Conservation (phyloP, 73 alveolate species). For the Breviolum minutum region DNA sequence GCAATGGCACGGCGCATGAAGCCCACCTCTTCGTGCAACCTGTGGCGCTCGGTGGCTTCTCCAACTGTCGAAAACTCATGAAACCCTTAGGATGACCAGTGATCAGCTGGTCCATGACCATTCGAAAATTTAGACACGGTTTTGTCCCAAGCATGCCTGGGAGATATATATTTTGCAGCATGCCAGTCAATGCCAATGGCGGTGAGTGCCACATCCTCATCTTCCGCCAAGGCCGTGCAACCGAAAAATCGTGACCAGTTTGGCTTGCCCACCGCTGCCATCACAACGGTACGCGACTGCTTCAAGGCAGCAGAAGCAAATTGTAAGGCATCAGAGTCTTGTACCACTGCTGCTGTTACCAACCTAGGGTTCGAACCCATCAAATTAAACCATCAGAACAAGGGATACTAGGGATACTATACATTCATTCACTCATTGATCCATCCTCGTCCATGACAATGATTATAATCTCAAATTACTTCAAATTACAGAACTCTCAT, state of each 20-base stretch:
- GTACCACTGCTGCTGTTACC: constrained; percentile 37
- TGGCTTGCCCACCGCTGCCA: constrained; percentile 29
- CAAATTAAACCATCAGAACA: not conserved
- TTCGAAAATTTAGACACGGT: not conserved
- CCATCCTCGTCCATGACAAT: too few relatives aligned
- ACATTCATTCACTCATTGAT: too few relatives aligned
- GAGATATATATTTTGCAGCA: constrained; percentile 13
- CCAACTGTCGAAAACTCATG: not conserved
- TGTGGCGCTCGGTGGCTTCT: not conserved
- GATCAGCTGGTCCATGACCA: too few relatives aligned
- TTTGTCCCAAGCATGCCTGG: not conserved
- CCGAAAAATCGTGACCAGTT: constrained; percentile 53
- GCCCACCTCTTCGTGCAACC: not conserved
- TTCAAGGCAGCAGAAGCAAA: constrained; percentile 47
- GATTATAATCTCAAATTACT: too few relatives aligned
- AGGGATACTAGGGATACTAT: not conserved
- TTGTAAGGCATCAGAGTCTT: constrained; percentile 47
- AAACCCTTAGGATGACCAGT: too few relatives aligned
- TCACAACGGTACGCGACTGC: not conserved
- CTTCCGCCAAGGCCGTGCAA: constrained; percentile 4
- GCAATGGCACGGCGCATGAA: constrained; percentile 26
- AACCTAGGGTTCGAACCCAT: not conserved
- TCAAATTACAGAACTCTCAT: too few relatives aligned
- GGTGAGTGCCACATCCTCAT: constrained; percentile 51
- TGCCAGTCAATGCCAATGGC: constrained; percentile 69